Evolutionary conservation across 2,329 filamentous ascomycete species (phyloP).

Genomic region (Penicillium sclerotigenum): DNA sequence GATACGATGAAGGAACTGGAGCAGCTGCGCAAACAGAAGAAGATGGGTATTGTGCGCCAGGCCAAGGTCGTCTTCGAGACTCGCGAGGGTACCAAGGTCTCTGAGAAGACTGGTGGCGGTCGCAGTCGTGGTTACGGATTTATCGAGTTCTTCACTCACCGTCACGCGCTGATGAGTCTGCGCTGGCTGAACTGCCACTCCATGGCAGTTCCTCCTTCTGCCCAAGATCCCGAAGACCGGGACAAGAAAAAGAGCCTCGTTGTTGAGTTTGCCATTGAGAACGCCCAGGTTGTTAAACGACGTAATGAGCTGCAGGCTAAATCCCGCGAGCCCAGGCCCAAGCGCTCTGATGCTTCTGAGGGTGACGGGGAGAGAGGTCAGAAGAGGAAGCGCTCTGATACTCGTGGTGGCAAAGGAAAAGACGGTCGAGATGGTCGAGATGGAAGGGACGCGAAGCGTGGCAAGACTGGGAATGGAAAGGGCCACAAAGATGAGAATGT

Average conservation of each 20-base stretch:
- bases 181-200: conserved; percentile 84
- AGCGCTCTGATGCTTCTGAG: conserved; percentile 31
- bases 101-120: conserved; percentile 72
- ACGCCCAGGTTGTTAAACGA: conserved; percentile 87
- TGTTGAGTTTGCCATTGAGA: conserved; percentile 97
- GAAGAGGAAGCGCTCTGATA: conserved; percentile 36
- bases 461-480: conserved; percentile 1
- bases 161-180: conserved; percentile 90
- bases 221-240: conserved; percentile 35
- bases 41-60: conserved; percentile 84
- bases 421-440: conserved; percentile 1
- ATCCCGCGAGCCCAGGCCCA: conserved; percentile 20
- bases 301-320: conserved; percentile 47
- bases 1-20: conserved; percentile 80
- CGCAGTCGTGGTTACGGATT: conserved; percentile 93
- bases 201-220: conserved; percentile 42
- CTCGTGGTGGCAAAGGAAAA: conserved; percentile 14
- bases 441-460: conserved; percentile 30
- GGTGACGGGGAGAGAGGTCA: conserved; percentile 25
- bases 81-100: conserved; percentile 76
- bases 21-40: conserved; percentile 71
- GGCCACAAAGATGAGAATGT: conserved; percentile 22
- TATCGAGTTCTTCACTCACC: conserved; percentile 91
- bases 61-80: conserved; percentile 94
- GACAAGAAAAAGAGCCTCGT: conserved; percentile 87